A percentile compares a stretch with the other conserved stretches of the same genome.
These are phyloP conservation scores for Sanghuangporus baumii DNA, from an alignment of 1,284 basidiomycete genomes.

Conservation along the genomic window DNA sequence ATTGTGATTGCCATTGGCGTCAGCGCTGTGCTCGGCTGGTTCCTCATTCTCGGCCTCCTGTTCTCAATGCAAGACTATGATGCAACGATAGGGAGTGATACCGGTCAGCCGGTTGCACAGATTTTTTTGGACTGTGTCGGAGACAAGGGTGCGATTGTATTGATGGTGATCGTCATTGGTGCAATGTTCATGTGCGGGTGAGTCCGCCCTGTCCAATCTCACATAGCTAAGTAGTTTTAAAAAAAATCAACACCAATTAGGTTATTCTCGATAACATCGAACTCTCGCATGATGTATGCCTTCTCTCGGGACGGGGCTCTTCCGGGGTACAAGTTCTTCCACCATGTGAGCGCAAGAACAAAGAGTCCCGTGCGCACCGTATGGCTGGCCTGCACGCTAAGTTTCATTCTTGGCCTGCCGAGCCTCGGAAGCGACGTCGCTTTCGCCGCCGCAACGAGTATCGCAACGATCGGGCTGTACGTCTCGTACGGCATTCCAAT, in stretches of 20 bases:
- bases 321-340: constrained; percentile 61
- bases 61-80: constrained; percentile 73
- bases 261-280: constrained; percentile 70
- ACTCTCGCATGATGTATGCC: constrained; percentile 77
- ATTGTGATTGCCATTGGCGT: constrained; percentile 72
- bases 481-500: constrained; percentile 72
- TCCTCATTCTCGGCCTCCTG: constrained; percentile 62
- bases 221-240: background rate
- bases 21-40: constrained; percentile 68
- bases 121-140: constrained; percentile 74
- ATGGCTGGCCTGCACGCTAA: constrained; percentile 73
- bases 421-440: constrained; percentile 67
- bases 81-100: constrained; percentile 43
- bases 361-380: constrained; percentile 70
- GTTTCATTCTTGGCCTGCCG: constrained; percentile 68
- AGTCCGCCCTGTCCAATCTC: constrained; percentile 15
- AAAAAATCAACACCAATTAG: constrained; percentile 24
- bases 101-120: constrained; percentile 68
- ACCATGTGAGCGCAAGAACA: constrained; percentile 51
- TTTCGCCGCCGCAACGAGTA: constrained; percentile 68
- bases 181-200: constrained; percentile 70
- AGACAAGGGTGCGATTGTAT: constrained; percentile 59
- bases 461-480: constrained; percentile 74
- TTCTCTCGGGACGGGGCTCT: constrained; percentile 69
- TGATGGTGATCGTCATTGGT: constrained; percentile 69